A percentile compares a stretch with the other conserved stretches of the same genome.
phyloP scores from a whole-genome alignment of 2,329 filamentous ascomycete species.

The Aureobasidium lini region DNA sequence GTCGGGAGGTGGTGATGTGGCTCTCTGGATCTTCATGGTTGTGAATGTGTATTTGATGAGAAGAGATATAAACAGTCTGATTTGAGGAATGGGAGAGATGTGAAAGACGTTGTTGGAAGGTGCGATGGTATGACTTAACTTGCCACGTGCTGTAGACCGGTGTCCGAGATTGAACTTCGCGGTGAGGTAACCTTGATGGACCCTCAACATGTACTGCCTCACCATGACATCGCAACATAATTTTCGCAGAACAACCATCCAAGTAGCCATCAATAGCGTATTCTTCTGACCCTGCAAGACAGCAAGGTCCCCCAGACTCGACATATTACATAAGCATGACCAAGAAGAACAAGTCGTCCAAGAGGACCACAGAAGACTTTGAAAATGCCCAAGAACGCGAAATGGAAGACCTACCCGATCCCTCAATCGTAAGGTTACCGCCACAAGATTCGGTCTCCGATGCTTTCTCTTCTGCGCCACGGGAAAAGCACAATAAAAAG shows the following conservation, averaged over 20 bases:
- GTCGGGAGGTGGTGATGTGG: background rate
- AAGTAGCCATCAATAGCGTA: too few species aligned
- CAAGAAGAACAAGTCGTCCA: too few species aligned
- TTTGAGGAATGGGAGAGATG: background rate
- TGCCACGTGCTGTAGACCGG: background rate
- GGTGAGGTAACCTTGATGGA: background rate
- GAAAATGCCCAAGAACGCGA: too few species aligned
- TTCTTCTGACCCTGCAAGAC: too few species aligned
- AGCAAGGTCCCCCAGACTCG: too few species aligned
- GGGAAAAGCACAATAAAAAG: constrained; percentile 1
- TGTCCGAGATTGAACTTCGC: background rate
- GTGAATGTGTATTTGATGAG: background rate
- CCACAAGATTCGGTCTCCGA: background rate
- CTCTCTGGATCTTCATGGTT: background rate
- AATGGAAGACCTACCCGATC: too few species aligned
- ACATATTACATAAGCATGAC: too few species aligned
- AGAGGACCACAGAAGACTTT: too few species aligned
- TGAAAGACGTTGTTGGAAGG: background rate
- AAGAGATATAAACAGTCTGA: background rate
- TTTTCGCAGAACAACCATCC: too few species aligned
- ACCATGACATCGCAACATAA: background rate
- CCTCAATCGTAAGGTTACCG: background rate
- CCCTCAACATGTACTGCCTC: background rate
- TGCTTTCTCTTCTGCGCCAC: background rate
- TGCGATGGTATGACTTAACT: background rate